Conservation (phyloP, 306 rosid genomes). For the Glycyrrhiza uralensis region DNA sequence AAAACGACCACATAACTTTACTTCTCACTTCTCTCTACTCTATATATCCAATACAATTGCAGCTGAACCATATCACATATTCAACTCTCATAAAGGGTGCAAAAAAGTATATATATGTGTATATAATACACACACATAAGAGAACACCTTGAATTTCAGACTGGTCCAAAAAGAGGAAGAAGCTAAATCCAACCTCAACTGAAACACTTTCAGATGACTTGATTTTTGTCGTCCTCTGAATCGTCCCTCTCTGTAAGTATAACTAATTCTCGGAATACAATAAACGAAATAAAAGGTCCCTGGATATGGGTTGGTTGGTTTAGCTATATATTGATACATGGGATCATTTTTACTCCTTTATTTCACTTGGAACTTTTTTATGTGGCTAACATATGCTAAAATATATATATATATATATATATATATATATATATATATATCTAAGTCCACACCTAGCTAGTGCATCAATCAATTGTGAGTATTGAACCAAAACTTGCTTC, state of each 20-base stretch:
- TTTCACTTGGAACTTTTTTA: too few species aligned
- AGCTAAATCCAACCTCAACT: conserved; percentile 37
- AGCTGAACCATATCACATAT: background rate
- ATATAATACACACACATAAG: background rate
- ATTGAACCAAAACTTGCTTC: conserved; percentile 6
- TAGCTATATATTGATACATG: background rate
- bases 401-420: too few species aligned
- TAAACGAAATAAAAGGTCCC: background rate
- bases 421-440: too few species aligned
- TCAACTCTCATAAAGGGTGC: background rate
- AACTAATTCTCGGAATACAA: conserved; percentile 12
- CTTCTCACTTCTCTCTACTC: background rate
- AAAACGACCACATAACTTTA: too few species aligned
- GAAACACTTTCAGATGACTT: conserved; percentile 23
- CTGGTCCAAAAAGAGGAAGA: conserved; percentile 21
- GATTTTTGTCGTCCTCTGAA: background rate
- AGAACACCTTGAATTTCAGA: background rate
- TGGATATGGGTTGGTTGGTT: background rate
- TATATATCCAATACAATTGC: too few species aligned
- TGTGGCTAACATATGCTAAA: too few species aligned
- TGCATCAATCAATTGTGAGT: background rate
- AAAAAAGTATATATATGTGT: background rate
- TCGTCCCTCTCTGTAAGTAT: background rate
- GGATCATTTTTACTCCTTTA: background rate
- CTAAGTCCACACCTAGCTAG: conserved; percentile 12